A percentile compares a stretch with the other conserved stretches of the same genome.
These are phyloP conservation scores for Elaphomyces granulatus DNA, from an alignment of 495 filamentous ascomycete genomes.

Conservation along the genomic window DNA sequence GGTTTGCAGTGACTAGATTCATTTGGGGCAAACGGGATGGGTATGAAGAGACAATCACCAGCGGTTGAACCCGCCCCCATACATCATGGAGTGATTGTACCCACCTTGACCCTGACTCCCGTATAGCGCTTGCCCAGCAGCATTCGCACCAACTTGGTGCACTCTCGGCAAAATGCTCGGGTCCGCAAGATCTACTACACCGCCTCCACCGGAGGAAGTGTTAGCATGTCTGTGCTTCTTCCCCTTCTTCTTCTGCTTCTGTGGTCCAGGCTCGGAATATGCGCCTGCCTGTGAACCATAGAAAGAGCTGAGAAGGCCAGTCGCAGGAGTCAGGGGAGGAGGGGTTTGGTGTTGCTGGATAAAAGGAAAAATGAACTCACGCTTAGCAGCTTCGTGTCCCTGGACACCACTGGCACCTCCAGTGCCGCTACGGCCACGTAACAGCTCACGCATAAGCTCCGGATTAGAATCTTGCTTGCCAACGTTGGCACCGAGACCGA, in stretches of 20 bases:
- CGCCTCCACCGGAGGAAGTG: slow-evolving; percentile 98
- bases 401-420: slow-evolving; percentile 45
- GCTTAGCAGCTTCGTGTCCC: slow-evolving; percentile 73
- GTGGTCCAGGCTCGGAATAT: slow-evolving; percentile 68
- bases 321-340: slow-evolving; percentile 77
- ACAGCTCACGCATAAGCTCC: slow-evolving; percentile 66
- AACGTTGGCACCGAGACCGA: slow-evolving; percentile 49
- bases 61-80: slow-evolving; percentile 57
- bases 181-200: slow-evolving; percentile 98
- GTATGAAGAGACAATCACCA: slow-evolving; percentile 43
- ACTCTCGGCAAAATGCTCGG: slow-evolving; percentile 98
- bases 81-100: slow-evolving; percentile 83
- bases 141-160: slow-evolving; percentile 65
- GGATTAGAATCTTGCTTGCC: slow-evolving; percentile 59
- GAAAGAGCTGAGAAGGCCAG: slow-evolving; percentile 77
- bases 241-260: slow-evolving; percentile 99
- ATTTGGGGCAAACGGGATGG: slow-evolving; percentile 1
- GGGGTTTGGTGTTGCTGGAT: slow-evolving; percentile 71
- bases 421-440: slow-evolving; percentile 44
- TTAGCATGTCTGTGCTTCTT: slow-evolving; percentile 99
- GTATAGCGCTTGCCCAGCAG: slow-evolving; percentile 69
- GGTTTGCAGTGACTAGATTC: slow-evolving; percentile 13
- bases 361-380: slow-evolving; percentile 86
- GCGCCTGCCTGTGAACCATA: slow-evolving; percentile 73
- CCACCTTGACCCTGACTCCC: slow-evolving; percentile 95